Base-by-base conservation (phyloP, 2,329 filamentous ascomycete species). In the Zarea fungicola region DNA sequence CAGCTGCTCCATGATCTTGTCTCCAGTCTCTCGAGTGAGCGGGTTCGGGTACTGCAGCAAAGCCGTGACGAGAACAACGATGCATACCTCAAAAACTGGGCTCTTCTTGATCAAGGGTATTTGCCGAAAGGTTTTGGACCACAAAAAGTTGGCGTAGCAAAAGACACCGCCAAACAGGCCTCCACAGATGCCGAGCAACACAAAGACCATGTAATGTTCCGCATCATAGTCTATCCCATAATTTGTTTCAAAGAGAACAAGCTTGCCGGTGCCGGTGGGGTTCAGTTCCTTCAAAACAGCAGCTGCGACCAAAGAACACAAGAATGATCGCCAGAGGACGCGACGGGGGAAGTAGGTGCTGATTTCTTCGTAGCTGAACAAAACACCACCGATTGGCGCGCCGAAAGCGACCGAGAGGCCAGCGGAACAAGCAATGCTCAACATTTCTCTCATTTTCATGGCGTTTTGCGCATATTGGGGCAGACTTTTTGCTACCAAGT, bases 241-340 rank as follows among this genome's bases (percentile, higher is more conserved):
- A 29, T 88, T 92, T 60, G 96, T 91, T 67, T 99, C 91, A 64
- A 96, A 99, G 47, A 97, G 74, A 37, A 97, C 93, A 44, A 97
- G 85, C 66, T 99, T 95, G 48, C 92, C 93, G 2, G 91, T 95
- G 47, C 93, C 82, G 65, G 96, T 97, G 5, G 93, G 93, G 63
- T 99, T 93, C 53, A 96, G 80, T 6, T 89, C 89, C 66, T 97
- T 91, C 5, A 99, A 75, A 11, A 90, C 89, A 29, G 97, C 89
- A n/a, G 93, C 92, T n/a, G 91, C 93, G 13, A 95, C 89, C 91
- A 97, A 97, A 62, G 93, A 93, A 60, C 93, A 97, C 32, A 99
- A 92, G 62, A 99, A 99, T 60, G 90, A 96, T 65, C 96, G 92
- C 93, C 93, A 99, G 93, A 99, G 97, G 7, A 93, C 97, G 68